These are phyloP conservation scores for Scleroderma bovista DNA, from an alignment of 768 basidiomycete species.

Conservation along the genomic window DNA sequence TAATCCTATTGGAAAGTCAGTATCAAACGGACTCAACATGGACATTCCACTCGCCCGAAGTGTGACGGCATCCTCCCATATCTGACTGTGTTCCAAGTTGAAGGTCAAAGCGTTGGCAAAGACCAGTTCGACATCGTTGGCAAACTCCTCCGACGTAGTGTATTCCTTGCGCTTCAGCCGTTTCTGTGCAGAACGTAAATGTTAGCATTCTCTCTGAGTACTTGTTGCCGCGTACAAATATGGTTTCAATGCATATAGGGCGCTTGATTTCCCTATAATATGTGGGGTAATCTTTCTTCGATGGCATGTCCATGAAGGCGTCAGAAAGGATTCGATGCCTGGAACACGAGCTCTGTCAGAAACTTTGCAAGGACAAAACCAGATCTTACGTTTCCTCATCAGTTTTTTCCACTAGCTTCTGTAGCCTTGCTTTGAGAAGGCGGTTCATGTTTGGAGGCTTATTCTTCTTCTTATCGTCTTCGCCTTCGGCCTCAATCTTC, in stretches of 20 bases:
- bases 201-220: not conserved
- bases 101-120: conserved; percentile 87
- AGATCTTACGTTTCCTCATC: conserved; percentile 51
- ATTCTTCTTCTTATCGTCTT: conserved; percentile 40
- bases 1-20: conserved; percentile 45
- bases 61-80: conserved; percentile 72
- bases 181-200: conserved; percentile 45
- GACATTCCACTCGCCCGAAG: conserved; percentile 47
- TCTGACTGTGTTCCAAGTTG: conserved; percentile 79
- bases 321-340: conserved; percentile 65
- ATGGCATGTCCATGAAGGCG: conserved; percentile 83
- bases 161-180: conserved; percentile 80
- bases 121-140: conserved; percentile 83
- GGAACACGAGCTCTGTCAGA: conserved; percentile 1
- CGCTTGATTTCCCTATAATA: conserved; percentile 79
- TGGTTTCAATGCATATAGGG: conserved; percentile 72
- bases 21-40: not conserved
- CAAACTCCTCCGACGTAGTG: conserved; percentile 58
- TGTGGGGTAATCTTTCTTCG: conserved; percentile 68
- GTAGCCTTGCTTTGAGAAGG: conserved; percentile 60
- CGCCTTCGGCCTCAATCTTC: conserved; percentile 39
- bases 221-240: conserved; percentile 51
- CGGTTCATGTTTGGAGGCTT: conserved; percentile 62
- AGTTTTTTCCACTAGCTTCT: conserved; percentile 68
- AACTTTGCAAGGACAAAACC: not conserved